These are phyloP conservation scores for barrel medic (Medicago truncatula) DNA, from an alignment of 306 rosid species.

Conservation along the genomic window DNA sequence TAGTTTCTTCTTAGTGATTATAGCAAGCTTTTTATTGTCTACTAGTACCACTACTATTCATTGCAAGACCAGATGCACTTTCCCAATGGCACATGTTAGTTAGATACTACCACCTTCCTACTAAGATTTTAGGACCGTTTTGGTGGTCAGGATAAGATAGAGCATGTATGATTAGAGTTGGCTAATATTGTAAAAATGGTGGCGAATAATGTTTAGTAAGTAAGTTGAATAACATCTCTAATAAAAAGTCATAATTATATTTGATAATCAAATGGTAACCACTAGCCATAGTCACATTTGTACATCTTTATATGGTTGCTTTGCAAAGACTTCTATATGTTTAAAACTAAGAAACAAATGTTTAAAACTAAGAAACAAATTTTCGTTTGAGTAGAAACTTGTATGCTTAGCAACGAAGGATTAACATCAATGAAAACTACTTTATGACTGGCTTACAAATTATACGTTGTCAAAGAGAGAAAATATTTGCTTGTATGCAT, in stretches of 20 bases:
- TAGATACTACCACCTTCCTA: too few species aligned
- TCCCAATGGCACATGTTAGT: too few species aligned
- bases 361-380: background rate
- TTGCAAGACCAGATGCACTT: slow-evolving; percentile 18
- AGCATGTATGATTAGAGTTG: too few species aligned
- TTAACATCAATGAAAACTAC: background rate
- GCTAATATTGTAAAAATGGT: too few species aligned
- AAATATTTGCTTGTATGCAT: background rate
- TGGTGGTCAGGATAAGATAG: too few species aligned
- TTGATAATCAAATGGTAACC: background rate
- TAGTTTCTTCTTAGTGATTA: background rate
- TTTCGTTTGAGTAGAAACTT: background rate
- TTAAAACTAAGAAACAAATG: too few species aligned
- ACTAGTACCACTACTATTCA: background rate
- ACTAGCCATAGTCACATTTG: background rate
- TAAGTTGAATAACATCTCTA: too few species aligned
- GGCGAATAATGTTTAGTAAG: too few species aligned
- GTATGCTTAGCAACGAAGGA: slow-evolving; percentile 7
- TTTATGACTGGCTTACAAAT: background rate
- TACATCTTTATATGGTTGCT: background rate
- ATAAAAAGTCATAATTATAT: too few species aligned
- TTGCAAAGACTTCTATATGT: background rate
- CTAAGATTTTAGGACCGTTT: too few species aligned
- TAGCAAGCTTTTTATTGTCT: slow-evolving; percentile 20
- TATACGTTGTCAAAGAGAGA: slow-evolving; percentile 7